Evolutionary conservation across 441 rosid species (phyloP).

Genomic region (Arabidopsis lyrata): DNA sequence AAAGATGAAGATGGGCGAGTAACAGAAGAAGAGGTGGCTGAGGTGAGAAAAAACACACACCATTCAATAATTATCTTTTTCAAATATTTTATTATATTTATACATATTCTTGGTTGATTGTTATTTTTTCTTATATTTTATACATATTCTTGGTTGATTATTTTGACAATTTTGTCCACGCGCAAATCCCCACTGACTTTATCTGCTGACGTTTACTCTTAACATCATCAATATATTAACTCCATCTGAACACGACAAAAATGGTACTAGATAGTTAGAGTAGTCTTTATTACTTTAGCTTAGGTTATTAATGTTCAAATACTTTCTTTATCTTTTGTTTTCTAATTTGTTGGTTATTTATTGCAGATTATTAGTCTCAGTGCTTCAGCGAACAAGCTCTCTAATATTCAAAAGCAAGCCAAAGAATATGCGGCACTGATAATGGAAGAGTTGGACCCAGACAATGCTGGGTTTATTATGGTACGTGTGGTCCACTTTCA

Average conservation of each 20-base stretch:
- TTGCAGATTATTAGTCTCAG: slow-evolving; percentile 79
- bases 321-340: background rate
- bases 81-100: background rate
- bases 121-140: background rate
- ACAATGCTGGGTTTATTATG: slow-evolving; percentile 81
- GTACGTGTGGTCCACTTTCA: slow-evolving; percentile 50
- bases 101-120: background rate
- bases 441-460: slow-evolving; percentile 97
- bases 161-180: slow-evolving; percentile 46
- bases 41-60: slow-evolving; percentile 56
- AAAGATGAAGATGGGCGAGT: slow-evolving; percentile 86
- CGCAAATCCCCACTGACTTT: slow-evolving; percentile 44
- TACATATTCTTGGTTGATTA: slow-evolving; percentile 21
- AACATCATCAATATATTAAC: slow-evolving; percentile 25
- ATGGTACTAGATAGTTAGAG: slow-evolving; percentile 8
- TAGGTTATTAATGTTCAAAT: slow-evolving; percentile 11
- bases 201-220: slow-evolving; percentile 36
- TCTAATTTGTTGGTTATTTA: slow-evolving; percentile 24
- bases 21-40: slow-evolving; percentile 83
- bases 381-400: slow-evolving; percentile 94
- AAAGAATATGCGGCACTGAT: slow-evolving; percentile 84
- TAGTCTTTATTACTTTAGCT: slow-evolving; percentile 9
- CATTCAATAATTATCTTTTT: slow-evolving; percentile 29
- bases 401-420: slow-evolving; percentile 83
- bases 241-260: slow-evolving; percentile 35